These are phyloP conservation scores for Yamadazyma mexicana DNA, from an alignment of 1,139 yeast species.

Conservation along the genomic window DNA sequence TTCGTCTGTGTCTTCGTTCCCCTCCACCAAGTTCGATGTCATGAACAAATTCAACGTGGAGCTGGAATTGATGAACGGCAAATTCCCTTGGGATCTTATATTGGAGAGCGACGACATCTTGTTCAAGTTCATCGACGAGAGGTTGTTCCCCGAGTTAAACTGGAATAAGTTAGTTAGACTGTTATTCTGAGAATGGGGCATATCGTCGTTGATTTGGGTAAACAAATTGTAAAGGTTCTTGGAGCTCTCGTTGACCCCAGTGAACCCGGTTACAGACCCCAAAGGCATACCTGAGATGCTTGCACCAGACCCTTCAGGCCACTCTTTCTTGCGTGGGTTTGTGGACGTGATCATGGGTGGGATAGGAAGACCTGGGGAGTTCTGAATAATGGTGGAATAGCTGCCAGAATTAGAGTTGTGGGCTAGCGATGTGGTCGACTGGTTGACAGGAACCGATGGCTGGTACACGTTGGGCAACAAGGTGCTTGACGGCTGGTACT, in stretches of 20 bases:
- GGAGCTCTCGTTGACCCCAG: conserved; percentile 24
- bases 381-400: conserved; percentile 19
- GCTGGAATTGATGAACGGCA: conserved; percentile 14
- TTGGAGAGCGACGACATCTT: conserved; percentile 17
- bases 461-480: conserved; percentile 2
- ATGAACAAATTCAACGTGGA: conserved; percentile 17
- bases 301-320: neutral
- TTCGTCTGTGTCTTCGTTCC: conserved; percentile 4
- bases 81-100: conserved; percentile 13
- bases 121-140: conserved; percentile 11
- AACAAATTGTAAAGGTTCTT: conserved; percentile 29
- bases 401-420: conserved; percentile 18
- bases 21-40: conserved; percentile 4
- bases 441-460: conserved; percentile 1
- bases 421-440: conserved; percentile 11
- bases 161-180: conserved; percentile 33
- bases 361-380: conserved; percentile 14
- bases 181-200: conserved; percentile 19
- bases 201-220: conserved; percentile 29
- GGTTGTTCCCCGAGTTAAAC: conserved; percentile 15
- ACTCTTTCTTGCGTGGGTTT: conserved; percentile 12
- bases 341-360: conserved; percentile 19
- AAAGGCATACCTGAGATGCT: conserved; percentile 6
- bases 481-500: conserved; percentile 1
- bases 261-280: neutral